phyloP scores from a whole-genome alignment of 495 filamentous ascomycete genomes.

The Hyaloscypha finlandica region DNA sequence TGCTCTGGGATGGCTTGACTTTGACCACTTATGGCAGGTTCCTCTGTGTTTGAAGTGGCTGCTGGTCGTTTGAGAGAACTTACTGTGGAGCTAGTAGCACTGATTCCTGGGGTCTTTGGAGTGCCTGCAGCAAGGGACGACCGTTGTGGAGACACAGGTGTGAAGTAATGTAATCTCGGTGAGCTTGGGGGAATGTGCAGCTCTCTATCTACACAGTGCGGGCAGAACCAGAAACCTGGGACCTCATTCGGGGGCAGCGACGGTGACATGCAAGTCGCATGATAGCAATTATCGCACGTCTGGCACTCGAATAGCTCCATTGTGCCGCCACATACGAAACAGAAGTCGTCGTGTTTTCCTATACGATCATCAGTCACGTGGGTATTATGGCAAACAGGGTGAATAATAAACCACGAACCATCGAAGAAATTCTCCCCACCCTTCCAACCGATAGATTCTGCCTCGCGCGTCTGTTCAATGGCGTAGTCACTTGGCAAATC shows the following conservation, averaged over 20 bases:
- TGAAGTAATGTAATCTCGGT: neutral
- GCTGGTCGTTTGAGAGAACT: neutral
- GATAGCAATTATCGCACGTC: constrained; percentile 22
- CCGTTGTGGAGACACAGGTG: neutral
- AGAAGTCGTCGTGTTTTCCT: constrained; percentile 25
- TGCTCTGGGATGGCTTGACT: neutral
- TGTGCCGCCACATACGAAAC: constrained; percentile 22
- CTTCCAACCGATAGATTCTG: constrained; percentile 1
- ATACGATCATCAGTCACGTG: neutral
- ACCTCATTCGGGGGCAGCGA: constrained; percentile 10
- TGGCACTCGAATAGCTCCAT: constrained; percentile 20
- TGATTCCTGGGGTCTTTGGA: neutral
- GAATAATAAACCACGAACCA: constrained; percentile 2
- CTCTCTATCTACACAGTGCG: constrained; percentile 25
- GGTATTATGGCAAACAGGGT: neutral
- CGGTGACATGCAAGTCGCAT: constrained; percentile 23
- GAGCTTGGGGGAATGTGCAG: constrained; percentile 15
- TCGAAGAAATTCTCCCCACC: constrained; percentile 22
- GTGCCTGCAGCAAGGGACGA: neutral
- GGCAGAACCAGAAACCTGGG: constrained; percentile 28
- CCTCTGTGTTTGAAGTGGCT: neutral
- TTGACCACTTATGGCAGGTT: neutral
- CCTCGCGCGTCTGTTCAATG: constrained; percentile 3
- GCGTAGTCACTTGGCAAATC: neutral
- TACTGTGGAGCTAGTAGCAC: neutral